Evolutionary conservation across 192 early-diverging fungal species (phyloP), one percentile per base, ranked within the genome.

Genomic region (Backusella circina): DNA sequence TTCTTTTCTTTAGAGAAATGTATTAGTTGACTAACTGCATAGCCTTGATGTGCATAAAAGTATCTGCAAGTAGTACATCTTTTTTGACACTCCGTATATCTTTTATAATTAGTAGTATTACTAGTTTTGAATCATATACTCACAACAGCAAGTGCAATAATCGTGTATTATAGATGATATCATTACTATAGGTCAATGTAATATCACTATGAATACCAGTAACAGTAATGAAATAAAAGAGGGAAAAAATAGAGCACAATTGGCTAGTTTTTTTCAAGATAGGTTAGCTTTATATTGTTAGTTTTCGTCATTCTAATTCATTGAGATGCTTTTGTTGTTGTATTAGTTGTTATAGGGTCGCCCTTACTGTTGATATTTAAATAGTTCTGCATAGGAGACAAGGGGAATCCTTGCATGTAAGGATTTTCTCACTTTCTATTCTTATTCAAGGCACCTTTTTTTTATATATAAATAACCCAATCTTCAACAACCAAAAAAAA

Each of bases 21-120:
- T 28, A 61, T 61, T 61, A 61, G 23, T 61, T 61, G 54, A 61
- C 54, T 61, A 61, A 61, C 54, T 61, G 54, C 23, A 61, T 61
- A 61, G 13, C 54, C 26, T 61, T 28, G 54, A 61, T 9, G 12
- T 28, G 54, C 54, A 61, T 61, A 61, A 61, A 61, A 61, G 54
- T 26, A 28, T 23, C 21, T 61, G 54, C 54, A 28, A 61, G 54
- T 57, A 57, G 51, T 57, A 57, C 51, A 57, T 57, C 51, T 47
- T 57, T 57, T 57, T 57, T 57, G 51, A 57, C 51, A 57, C 51
- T 57, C 51, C 51, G 51, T 57, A 26, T 57, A 57, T 28, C 12
- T 47, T 47, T 47, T n/a, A 16, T 47, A 47, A 35, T 2, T 35
- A 39, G 44, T 47, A 47, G 44, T 47, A 47, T 6, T 47, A 47